These are phyloP conservation scores for Flaveria floridana DNA, from an alignment of 140 eudicot genomes.

Conservation along the genomic window DNA sequence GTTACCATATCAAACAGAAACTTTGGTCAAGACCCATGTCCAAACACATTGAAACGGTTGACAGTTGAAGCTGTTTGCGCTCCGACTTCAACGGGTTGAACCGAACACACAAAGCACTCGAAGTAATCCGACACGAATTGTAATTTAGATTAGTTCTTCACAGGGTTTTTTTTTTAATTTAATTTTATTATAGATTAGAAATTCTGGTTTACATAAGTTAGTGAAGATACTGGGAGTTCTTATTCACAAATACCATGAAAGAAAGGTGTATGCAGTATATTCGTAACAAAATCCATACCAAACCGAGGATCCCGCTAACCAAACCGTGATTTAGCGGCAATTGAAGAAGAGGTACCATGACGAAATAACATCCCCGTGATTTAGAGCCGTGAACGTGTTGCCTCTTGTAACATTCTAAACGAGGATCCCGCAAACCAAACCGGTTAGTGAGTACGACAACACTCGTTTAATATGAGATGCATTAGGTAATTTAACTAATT, in stretches of 20 bases:
- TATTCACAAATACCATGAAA: constrained; percentile 11
- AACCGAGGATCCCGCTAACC: too few relatives aligned
- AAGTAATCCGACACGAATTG: constrained; percentile 6
- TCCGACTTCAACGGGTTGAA: constrained; percentile 38
- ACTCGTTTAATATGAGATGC: too few relatives aligned
- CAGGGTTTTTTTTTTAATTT: background rate
- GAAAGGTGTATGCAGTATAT: background rate
- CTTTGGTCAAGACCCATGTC: constrained; percentile 92
- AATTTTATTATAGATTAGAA: constrained; percentile 25
- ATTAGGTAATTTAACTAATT: too few relatives aligned
- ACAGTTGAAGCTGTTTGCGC: constrained; percentile 88
- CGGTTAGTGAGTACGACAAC: too few relatives aligned
- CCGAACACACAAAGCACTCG: background rate
- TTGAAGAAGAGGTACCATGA: too few relatives aligned
- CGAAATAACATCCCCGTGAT: too few relatives aligned
- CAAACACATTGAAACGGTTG: constrained; percentile 76
- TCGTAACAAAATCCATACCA: background rate
- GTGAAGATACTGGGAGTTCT: constrained; percentile 28
- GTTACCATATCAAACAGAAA: constrained; percentile 77
- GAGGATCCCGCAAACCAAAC: too few relatives aligned
- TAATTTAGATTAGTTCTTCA: constrained; percentile 30
- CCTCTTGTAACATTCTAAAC: too few relatives aligned
- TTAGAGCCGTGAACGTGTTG: too few relatives aligned
- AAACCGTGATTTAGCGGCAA: too few relatives aligned
- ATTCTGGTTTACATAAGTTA: constrained; percentile 26